These are phyloP conservation scores for Colletotrichum sp. DNA, from an alignment of 2,329 filamentous ascomycete genomes.

Conservation along the genomic window DNA sequence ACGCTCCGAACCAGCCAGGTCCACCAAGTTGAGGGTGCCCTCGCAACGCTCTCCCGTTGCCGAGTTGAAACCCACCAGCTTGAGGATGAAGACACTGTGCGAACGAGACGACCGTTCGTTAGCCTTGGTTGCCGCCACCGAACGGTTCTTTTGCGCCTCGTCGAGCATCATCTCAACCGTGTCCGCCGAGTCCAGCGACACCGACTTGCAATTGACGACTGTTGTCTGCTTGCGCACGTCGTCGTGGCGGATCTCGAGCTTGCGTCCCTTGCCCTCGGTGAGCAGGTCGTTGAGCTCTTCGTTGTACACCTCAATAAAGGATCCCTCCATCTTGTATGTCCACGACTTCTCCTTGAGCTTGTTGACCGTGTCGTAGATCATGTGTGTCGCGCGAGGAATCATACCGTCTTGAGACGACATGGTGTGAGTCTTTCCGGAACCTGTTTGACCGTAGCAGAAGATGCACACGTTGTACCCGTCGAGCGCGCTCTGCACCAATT, in stretches of 20 bases:
- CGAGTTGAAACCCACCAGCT: constrained; percentile 71
- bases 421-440: constrained; percentile 94
- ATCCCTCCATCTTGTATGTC: constrained; percentile 93
- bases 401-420: constrained; percentile 94
- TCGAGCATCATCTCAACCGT: constrained; percentile 82
- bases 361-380: constrained; percentile 90
- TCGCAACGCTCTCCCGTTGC: constrained; percentile 85
- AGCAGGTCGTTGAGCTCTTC: constrained; percentile 94
- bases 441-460: constrained; percentile 97
- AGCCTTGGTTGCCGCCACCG: constrained; percentile 94
- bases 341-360: constrained; percentile 89
- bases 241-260: constrained; percentile 90
- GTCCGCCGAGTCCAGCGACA: constrained; percentile 77
- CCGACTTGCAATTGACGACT: constrained; percentile 80
- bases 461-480: constrained; percentile 99
- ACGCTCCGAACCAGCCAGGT: constrained; percentile 91
- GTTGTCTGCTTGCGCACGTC: constrained; percentile 80
- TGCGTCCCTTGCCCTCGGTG: constrained; percentile 61
- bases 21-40: constrained; percentile 93
- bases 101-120: constrained; percentile 95
- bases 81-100: constrained; percentile 96
- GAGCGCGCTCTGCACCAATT: constrained; percentile 93
- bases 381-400: constrained; percentile 90
- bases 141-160: constrained; percentile 84
- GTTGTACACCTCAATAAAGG: constrained; percentile 98